These are phyloP conservation scores for Irineochytrium annulatum DNA, from an alignment of 192 early-diverging fungal genomes.

Conservation along the genomic window DNA sequence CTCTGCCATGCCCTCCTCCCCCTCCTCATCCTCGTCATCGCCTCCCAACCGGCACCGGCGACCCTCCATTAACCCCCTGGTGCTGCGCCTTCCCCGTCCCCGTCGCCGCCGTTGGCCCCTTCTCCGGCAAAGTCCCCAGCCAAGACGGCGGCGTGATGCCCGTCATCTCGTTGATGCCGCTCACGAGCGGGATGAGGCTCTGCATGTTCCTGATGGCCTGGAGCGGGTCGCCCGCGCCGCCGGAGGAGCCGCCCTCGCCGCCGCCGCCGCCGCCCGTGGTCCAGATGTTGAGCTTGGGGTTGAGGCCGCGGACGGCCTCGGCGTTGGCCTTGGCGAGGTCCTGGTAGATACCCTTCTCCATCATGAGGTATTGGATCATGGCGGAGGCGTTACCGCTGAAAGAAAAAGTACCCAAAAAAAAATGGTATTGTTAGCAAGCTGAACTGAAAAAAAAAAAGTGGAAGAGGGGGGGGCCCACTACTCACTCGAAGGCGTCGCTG, in stretches of 20 bases:
- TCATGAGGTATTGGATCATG: slow-evolving; percentile 48
- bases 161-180: slow-evolving; percentile 44
- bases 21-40: no score
- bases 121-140: slow-evolving; percentile 16
- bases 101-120: no score
- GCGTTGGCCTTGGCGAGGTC: slow-evolving; percentile 49
- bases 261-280: slow-evolving; percentile 37
- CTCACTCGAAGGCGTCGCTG: slow-evolving; percentile 1
- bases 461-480: no score
- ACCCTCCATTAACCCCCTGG: no score
- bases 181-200: slow-evolving; percentile 36
- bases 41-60: no score
- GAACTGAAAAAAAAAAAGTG: no score
- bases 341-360: slow-evolving; percentile 43
- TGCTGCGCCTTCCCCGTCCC: no score
- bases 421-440: no score
- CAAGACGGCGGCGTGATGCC: slow-evolving; percentile 41
- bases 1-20: no score
- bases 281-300: slow-evolving; percentile 54
- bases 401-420: background rate
- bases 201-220: slow-evolving; percentile 41
- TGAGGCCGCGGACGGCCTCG: slow-evolving; percentile 44
- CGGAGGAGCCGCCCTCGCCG: no score
- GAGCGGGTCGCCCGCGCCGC: slow-evolving; percentile 14
- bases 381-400: slow-evolving; percentile 25